Percentiles rank a stretch among this genome's conserved stretches.
phyloP scores from a whole-genome alignment of 1,284 basidiomycete species.

The Sparassis latifolia region DNA sequence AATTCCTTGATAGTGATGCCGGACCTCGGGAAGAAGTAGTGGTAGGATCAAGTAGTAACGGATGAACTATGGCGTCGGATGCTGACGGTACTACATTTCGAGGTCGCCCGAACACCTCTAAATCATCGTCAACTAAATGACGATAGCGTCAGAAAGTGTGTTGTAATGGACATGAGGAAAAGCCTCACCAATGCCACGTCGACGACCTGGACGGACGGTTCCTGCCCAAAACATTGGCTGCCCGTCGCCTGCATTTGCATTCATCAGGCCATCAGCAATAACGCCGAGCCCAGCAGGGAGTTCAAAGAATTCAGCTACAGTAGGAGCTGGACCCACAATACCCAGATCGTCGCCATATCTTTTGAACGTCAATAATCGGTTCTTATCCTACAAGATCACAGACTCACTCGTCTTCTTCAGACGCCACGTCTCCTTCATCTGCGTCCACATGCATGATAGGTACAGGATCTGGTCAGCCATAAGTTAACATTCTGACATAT shows the following conservation, averaged over 20 bases:
- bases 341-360: conserved; percentile 48
- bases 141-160: background rate
- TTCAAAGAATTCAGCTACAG: conserved; percentile 45
- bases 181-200: conserved; percentile 41
- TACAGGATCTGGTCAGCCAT: conserved; percentile 8
- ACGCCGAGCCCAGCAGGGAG: conserved; percentile 45
- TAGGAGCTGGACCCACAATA: conserved; percentile 31
- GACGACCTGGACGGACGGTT: conserved; percentile 37
- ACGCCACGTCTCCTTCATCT: conserved; percentile 56
- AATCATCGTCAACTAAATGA: conserved; percentile 39
- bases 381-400: conserved; percentile 12
- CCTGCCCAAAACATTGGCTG: conserved; percentile 45
- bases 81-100: conserved; percentile 42
- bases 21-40: conserved; percentile 38
- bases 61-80: conserved; percentile 72
- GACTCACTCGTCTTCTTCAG: conserved; percentile 64
- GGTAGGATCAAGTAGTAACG: conserved; percentile 67
- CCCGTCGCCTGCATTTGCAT: conserved; percentile 29
- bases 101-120: conserved; percentile 57
- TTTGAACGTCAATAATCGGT: conserved; percentile 3
- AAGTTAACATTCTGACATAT: background rate
- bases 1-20: conserved; percentile 39
- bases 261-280: conserved; percentile 18
- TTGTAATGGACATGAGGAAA: conserved; percentile 1
- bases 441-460: conserved; percentile 29